phyloP scores from a whole-genome alignment of 352 stramenopile genomes.

The Phytophthora macrochlamydospora region DNA sequence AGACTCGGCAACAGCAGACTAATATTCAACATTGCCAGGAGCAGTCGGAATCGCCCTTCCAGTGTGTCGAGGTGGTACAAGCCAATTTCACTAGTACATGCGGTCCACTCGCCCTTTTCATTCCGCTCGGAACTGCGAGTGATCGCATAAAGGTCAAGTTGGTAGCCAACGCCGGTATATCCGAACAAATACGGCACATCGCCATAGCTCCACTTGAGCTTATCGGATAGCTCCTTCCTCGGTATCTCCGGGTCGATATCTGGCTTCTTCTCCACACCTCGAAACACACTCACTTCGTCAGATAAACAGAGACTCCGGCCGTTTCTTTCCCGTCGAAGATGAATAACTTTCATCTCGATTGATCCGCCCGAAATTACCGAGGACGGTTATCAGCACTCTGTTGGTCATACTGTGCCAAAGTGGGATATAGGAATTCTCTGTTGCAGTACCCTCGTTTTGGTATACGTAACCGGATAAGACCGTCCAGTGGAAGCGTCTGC shows the following conservation, averaged over 20 bases:
- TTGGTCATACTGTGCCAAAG: constrained; percentile 38
- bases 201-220: constrained; percentile 22
- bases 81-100: background rate
- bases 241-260: background rate
- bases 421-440: constrained; percentile 29
- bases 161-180: background rate
- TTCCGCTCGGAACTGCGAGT: constrained; percentile 1
- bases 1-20: constrained; percentile 31
- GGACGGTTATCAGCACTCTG: constrained; percentile 26
- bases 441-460: constrained; percentile 19
- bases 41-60: constrained; percentile 17
- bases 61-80: background rate
- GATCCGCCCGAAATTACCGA: constrained; percentile 24
- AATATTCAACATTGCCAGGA: constrained; percentile 37
- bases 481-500: constrained; percentile 28
- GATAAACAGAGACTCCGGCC: background rate
- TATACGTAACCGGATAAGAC: constrained; percentile 18
- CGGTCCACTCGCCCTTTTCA: background rate
- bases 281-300: background rate
- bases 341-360: constrained; percentile 20
- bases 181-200: constrained; percentile 33
- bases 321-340: constrained; percentile 14
- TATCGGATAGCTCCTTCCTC: background rate
- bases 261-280: background rate
- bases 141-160: constrained; percentile 15